These are phyloP conservation scores for Neopestalotiopsis rosae DNA, from an alignment of 2,329 filamentous ascomycete species.

Conservation along the genomic window DNA sequence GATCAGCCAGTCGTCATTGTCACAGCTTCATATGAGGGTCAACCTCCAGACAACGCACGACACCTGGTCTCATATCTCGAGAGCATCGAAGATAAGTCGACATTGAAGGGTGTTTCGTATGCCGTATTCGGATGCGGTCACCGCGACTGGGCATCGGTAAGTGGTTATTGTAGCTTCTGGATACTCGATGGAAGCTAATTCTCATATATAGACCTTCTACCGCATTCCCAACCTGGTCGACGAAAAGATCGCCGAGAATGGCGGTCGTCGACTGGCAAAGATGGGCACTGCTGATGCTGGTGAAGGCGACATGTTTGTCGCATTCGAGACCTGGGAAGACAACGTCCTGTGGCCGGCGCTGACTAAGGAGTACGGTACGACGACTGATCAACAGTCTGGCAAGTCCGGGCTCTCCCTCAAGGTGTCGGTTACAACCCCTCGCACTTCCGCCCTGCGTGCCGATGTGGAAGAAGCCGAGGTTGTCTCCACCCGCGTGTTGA, in stretches of 20 bases:
- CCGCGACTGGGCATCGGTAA: slow-evolving; percentile 51
- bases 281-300: slow-evolving; percentile 66
- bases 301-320: slow-evolving; percentile 68
- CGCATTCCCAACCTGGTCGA: slow-evolving; percentile 69
- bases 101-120: slow-evolving; percentile 53
- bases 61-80: slow-evolving; percentile 62
- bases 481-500: slow-evolving; percentile 48
- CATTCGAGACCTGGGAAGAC: slow-evolving; percentile 72
- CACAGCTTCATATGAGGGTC: slow-evolving; percentile 62
- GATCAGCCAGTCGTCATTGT: slow-evolving; percentile 57
- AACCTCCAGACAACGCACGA: slow-evolving; percentile 61
- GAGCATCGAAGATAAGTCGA: slow-evolving; percentile 39
- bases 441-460: slow-evolving; percentile 50
- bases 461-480: slow-evolving; percentile 53
- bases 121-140: slow-evolving; percentile 63
- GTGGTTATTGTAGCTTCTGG: slow-evolving; percentile 67
- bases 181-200: slow-evolving; percentile 22
- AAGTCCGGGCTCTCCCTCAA: slow-evolving; percentile 30
- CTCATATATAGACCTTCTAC: slow-evolving; percentile 12
- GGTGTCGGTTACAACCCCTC: slow-evolving; percentile 26
- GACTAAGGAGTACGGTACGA: slow-evolving; percentile 42
- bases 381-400: slow-evolving; percentile 43
- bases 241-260: slow-evolving; percentile 53
- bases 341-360: slow-evolving; percentile 56
- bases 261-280: slow-evolving; percentile 50